Evolutionary conservation across 1,139 yeast genomes (phyloP).

Genomic region (Scheffersomyces lignicola): DNA sequence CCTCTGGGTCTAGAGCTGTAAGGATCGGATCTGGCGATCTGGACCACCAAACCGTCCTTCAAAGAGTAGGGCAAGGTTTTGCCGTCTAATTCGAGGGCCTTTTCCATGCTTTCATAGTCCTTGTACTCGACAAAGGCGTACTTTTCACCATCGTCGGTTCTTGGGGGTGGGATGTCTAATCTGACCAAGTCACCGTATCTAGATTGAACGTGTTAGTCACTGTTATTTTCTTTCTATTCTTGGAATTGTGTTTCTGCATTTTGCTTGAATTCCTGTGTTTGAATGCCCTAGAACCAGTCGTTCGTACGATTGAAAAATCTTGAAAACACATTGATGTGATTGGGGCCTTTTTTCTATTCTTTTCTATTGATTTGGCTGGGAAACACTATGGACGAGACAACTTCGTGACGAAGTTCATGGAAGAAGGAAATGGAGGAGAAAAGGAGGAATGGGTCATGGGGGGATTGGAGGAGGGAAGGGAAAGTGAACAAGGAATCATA

Average conservation of each 20-base stretch:
- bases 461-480: slow-evolving; percentile 7
- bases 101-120: slow-evolving; percentile 59
- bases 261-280: slow-evolving; percentile 7
- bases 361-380: neutral
- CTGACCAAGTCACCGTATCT: slow-evolving; percentile 66
- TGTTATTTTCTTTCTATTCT: too few species aligned
- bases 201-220: too few species aligned
- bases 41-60: slow-evolving; percentile 49
- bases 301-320: too few species aligned
- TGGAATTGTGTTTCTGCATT: too few species aligned
- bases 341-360: too few species aligned
- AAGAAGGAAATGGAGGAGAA: slow-evolving; percentile 9
- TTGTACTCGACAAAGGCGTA: slow-evolving; percentile 75
- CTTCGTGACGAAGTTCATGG: slow-evolving; percentile 1
- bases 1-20: slow-evolving; percentile 40
- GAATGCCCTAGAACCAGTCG: slow-evolving; percentile 8
- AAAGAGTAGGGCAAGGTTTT: slow-evolving; percentile 41
- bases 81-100: slow-evolving; percentile 55
- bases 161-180: slow-evolving; percentile 71
- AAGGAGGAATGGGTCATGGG: slow-evolving; percentile 6
- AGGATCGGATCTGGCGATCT: slow-evolving; percentile 60
- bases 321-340: too few species aligned
- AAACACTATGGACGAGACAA: neutral
- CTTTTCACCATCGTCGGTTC: slow-evolving; percentile 61
- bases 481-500: slow-evolving; percentile 4